Base-by-base conservation (phyloP, 2,329 filamentous ascomycete species). In the Beauveria sp. region DNA sequence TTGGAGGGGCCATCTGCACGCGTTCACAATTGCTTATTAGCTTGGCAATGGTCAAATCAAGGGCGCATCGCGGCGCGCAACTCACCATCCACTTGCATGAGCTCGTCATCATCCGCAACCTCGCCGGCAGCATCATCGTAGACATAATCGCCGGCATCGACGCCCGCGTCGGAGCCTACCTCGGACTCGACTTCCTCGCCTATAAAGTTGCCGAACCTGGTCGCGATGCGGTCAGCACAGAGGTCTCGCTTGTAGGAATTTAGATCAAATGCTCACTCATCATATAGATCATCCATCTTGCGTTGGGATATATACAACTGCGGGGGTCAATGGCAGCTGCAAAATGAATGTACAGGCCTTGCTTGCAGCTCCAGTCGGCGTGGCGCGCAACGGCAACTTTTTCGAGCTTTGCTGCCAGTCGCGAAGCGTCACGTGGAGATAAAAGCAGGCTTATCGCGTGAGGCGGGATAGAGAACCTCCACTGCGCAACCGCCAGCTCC, bases 141-240 rank as follows among this genome's bases (percentile, higher is more conserved):
- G 70, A 88, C 86, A 71, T 93, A 92, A 69, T 90, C 88, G 71
- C 84, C 85, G 63, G 86, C 86, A 74, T 89, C 88, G 68, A 87
- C 85, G 73, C 88, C 86, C 71, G 85, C 85, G 72, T 91, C 86
- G 69, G 91, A 93, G 71, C 93, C 93, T 71, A 90, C 88, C 72
- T 96, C 93, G 62, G 91, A 95, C 74, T 87, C 83, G 68, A 79
- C 88, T 70, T 91, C 91, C 76, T 97, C 95, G 72, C 95, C 95
- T 73, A 98, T 96, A 77, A 95, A 98, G 80, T 98, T 98, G 72
- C 93, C 93, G 79, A 98, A 98, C 81, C 91, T 96, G 34, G 26
- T 50, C n/a, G 48, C 54, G 42, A 52, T 40, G 6, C 3, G 65
- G 58, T 60, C 40, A 63, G 57, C 49, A 42, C 56, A 38, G 51